Conservation (phyloP, 495 filamentous ascomycete species). For the Podospora appendiculata region DNA sequence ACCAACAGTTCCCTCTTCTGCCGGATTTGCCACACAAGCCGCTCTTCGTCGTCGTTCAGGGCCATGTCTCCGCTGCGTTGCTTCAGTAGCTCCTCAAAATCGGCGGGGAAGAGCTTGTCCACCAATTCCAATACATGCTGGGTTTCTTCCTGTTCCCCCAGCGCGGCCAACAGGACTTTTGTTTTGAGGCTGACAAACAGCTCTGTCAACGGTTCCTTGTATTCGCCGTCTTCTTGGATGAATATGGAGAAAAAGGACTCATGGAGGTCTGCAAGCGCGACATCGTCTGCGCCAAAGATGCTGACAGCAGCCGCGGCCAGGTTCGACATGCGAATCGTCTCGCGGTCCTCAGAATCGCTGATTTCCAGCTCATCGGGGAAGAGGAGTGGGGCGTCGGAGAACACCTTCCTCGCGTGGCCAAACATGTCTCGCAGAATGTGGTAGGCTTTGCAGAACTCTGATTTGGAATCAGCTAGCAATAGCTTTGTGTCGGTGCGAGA, state of each 20-base stretch:
- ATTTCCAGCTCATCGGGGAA: conserved; percentile 68
- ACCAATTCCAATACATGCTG: conserved; percentile 57
- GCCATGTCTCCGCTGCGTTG: conserved; percentile 57
- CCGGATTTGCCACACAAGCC: conserved; percentile 57
- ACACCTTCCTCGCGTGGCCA: conserved; percentile 71
- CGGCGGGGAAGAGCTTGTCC: conserved; percentile 64
- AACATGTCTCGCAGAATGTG: conserved; percentile 71
- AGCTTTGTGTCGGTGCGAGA: conserved; percentile 56
- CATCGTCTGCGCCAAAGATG: conserved; percentile 76
- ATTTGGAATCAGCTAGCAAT: conserved; percentile 54
- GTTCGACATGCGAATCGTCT: conserved; percentile 78
- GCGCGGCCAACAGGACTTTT: conserved; percentile 70
- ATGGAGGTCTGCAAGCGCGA: conserved; percentile 74
- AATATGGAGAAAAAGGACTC: conserved; percentile 81
- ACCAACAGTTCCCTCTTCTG: conserved; percentile 62
- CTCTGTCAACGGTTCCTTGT: conserved; percentile 52
- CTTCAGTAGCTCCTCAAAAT: conserved; percentile 57
- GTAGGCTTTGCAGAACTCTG: conserved; percentile 76
- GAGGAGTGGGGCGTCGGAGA: conserved; percentile 62
- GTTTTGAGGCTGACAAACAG: conserved; percentile 82
- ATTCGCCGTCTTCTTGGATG: conserved; percentile 56
- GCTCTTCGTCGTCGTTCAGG: conserved; percentile 63
- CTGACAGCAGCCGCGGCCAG: conserved; percentile 78
- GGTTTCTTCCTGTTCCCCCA: conserved; percentile 47
- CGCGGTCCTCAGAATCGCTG: conserved; percentile 55